Evolutionary conservation across 2,329 filamentous ascomycete genomes (phyloP).

Genomic region (Parafenestella ontariensis): DNA sequence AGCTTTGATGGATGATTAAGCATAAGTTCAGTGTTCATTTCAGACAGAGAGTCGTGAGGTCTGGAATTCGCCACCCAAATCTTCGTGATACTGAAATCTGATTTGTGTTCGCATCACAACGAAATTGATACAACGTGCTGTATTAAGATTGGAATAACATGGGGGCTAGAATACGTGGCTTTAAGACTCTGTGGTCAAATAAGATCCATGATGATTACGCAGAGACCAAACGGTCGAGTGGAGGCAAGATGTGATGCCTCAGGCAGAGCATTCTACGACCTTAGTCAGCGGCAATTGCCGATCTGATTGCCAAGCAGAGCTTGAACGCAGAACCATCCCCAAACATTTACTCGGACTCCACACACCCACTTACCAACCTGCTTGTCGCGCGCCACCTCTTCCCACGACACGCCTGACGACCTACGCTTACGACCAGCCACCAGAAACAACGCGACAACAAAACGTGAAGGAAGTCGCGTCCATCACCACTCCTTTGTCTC

Average conservation of each 20-base stretch:
- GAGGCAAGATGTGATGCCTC: not conserved
- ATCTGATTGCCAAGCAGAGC: slow-evolving; percentile 16
- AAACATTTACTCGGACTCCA: slow-evolving; percentile 14
- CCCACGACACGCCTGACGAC: slow-evolving; percentile 18
- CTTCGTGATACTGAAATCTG: too few species aligned
- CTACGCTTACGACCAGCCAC: slow-evolving; percentile 14
- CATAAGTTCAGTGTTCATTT: too few species aligned
- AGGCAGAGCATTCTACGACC: not conserved
- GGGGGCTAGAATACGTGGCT: too few species aligned
- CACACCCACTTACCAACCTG: slow-evolving; percentile 12
- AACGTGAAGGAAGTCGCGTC: slow-evolving; percentile 29
- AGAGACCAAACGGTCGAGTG: not conserved
- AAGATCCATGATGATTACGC: too few species aligned
- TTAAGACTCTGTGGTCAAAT: too few species aligned
- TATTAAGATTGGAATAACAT: too few species aligned
- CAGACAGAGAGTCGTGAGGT: too few species aligned
- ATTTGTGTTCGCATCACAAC: too few species aligned
- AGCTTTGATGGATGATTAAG: too few species aligned
- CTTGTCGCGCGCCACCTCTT: slow-evolving; percentile 16
- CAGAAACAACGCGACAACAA: slow-evolving; percentile 18
- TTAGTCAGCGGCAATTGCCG: slow-evolving; percentile 19
- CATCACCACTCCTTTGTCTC: slow-evolving; percentile 30
- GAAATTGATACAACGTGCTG: too few species aligned
- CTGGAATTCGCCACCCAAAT: too few species aligned
- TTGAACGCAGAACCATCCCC: slow-evolving; percentile 15